Base-by-base conservation (phyloP, 148 eudicot species). In the Camellia sinensis region DNA sequence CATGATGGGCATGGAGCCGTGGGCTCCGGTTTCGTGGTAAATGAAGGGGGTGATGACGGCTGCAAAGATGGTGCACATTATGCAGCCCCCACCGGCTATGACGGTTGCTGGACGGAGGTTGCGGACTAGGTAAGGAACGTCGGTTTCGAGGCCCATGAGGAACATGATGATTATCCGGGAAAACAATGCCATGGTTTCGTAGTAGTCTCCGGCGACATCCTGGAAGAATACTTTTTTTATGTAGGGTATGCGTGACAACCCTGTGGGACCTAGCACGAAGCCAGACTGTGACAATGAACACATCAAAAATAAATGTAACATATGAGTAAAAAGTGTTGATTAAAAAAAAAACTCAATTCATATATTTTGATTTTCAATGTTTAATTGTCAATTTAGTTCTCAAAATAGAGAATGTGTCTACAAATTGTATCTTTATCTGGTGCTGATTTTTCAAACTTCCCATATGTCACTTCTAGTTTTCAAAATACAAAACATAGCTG, bases 71-170 rank as follows among this genome's bases (percentile, higher is more conserved):
- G 88, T 79, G 73, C 98, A 91, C 15, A 86, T 85, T 8, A 88
- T 6, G 45, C 90, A 86, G 56, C 90, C 87, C 0, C 90, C 81
- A 45, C 68, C 66, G 1, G 95, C 91, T 10, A 93, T 59, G 11
- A 87, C 78, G 81, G 69, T 67, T 7, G 95, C 92, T 68, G 85
- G 83, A 6, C 89, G 93, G 3, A 92, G 54, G 75, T 92, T 91
- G 5, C 94, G 93, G 71, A 67, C 76, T 66, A 92, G 64, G 76
- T 86, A 96, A 9, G 89, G 86, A n/a, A 93, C 73, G 54, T 96
- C 99, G 9, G 89, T 82, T 74, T 93, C 98, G 44, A 96, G 94
- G 22, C 99, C 99, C 9, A 96, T 89, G 41, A 93, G 78, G 82
- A 93, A 96, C 87, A 96, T 92, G 62, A 96, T 87, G 40, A 87